Conservation (phyloP, 306 rosid species). For the Fagus crenata region DNA sequence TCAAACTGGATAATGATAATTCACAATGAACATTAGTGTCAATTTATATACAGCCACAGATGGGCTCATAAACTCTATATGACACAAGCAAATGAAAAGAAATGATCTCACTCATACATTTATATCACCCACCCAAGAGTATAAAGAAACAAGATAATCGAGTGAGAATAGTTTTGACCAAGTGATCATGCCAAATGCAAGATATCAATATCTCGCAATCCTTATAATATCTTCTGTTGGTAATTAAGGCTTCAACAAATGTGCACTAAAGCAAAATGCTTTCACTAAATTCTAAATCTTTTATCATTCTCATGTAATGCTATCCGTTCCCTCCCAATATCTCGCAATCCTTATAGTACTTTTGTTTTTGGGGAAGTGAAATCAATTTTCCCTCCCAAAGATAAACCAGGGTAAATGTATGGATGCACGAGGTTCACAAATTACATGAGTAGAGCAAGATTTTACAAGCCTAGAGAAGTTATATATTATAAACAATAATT, state of each 20-base stretch:
- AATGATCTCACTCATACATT: too few species aligned
- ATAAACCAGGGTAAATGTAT: neutral
- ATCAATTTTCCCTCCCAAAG: neutral
- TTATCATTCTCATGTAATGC: neutral
- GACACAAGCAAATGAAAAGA: too few species aligned
- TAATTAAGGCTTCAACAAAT: neutral
- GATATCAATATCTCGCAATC: neutral
- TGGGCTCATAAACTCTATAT: too few species aligned
- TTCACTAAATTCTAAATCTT: neutral
- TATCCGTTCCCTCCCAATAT: neutral
- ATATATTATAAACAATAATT: too few species aligned
- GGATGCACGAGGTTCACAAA: neutral
- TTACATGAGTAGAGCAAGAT: neutral
- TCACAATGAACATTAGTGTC: too few species aligned
- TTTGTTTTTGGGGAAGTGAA: too few species aligned
- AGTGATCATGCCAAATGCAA: neutral
- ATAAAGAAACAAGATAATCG: neutral
- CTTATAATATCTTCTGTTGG: neutral
- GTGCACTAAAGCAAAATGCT: neutral
- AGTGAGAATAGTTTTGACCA: neutral
- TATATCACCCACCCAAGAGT: neutral
- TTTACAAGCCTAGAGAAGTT: neutral
- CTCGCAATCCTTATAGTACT: too few species aligned
- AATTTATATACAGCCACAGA: neutral
- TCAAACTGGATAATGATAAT: constrained; percentile 12